Evolutionary conservation across 176 grass and related monocot genomes (phyloP).

Genomic region (Pontederia paniculata): DNA sequence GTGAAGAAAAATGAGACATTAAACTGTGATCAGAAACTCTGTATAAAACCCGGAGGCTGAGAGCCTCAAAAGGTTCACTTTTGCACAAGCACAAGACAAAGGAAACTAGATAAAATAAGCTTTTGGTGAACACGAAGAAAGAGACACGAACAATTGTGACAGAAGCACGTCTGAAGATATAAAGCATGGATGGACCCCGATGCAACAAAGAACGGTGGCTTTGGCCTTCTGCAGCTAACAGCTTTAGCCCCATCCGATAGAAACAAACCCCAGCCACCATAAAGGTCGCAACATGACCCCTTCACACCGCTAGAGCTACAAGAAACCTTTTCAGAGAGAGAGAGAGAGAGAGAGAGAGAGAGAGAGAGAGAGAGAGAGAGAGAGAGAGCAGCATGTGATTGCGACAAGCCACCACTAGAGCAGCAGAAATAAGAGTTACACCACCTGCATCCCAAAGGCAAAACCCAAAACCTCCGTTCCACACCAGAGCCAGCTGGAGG

Average conservation of each 20-base stretch:
- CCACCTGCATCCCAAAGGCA: constrained; percentile 3
- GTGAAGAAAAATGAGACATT: neutral
- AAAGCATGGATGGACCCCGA: neutral
- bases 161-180: neutral
- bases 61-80: neutral
- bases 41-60: constrained; percentile 7
- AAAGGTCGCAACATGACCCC: no score
- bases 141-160: neutral
- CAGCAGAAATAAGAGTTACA: constrained; percentile 11
- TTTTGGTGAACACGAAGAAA: constrained; percentile 4
- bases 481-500: neutral
- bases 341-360: no score
- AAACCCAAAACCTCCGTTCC: neutral
- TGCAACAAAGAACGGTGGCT: neutral
- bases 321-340: neutral
- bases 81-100: neutral
- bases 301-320: neutral
- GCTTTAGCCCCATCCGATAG: neutral
- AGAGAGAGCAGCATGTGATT: neutral
- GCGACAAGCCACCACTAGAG: constrained; percentile 6
- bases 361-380: neutral
- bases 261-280: no score
- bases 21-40: neutral
- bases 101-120: neutral
- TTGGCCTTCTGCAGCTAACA: neutral